A percentile compares a stretch with the other conserved stretches of the same genome.
Conservation (phyloP, 768 basidiomycete species). For the Xanthoconium purpureum region DNA sequence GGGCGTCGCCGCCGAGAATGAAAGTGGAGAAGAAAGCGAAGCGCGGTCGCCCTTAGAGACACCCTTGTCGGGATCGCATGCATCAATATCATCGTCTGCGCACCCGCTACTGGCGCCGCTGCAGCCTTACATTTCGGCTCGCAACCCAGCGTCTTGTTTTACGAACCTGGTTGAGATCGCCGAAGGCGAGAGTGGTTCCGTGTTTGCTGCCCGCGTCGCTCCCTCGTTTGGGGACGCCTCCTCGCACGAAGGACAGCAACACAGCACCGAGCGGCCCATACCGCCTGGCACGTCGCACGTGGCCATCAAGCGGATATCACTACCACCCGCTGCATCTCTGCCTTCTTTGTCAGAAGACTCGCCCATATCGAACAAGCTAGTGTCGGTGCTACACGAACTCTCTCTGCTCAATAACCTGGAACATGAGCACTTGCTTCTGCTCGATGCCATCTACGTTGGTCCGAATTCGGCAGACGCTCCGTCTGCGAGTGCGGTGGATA, state of each 20-base stretch:
- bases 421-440: slow-evolving; percentile 60
- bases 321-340: slow-evolving; percentile 40
- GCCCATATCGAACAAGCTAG: slow-evolving; percentile 55
- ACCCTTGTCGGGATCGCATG: background rate
- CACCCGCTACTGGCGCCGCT: slow-evolving; percentile 42
- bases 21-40: slow-evolving; percentile 4
- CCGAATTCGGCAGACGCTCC: slow-evolving; percentile 21
- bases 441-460: slow-evolving; percentile 72
- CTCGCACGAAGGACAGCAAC: background rate
- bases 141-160: slow-evolving; percentile 64
- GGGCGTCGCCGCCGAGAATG: slow-evolving; percentile 20
- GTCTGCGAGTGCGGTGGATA: slow-evolving; percentile 34
- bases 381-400: slow-evolving; percentile 61
- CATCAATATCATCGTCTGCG: background rate
- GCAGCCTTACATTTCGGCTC: slow-evolving; percentile 59
- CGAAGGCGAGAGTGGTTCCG: slow-evolving; percentile 78
- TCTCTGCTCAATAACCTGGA: slow-evolving; percentile 51
- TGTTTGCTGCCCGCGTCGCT: slow-evolving; percentile 44
- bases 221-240: slow-evolving; percentile 8
- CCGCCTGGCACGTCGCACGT: slow-evolving; percentile 42
- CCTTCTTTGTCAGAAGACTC: slow-evolving; percentile 17
- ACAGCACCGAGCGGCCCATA: slow-evolving; percentile 22
- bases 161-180: slow-evolving; percentile 73
- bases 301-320: slow-evolving; percentile 72
- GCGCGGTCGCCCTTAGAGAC: background rate